Conservation (phyloP, 176 grass and related monocot genomes). For the Alopecurus myosuroides region DNA sequence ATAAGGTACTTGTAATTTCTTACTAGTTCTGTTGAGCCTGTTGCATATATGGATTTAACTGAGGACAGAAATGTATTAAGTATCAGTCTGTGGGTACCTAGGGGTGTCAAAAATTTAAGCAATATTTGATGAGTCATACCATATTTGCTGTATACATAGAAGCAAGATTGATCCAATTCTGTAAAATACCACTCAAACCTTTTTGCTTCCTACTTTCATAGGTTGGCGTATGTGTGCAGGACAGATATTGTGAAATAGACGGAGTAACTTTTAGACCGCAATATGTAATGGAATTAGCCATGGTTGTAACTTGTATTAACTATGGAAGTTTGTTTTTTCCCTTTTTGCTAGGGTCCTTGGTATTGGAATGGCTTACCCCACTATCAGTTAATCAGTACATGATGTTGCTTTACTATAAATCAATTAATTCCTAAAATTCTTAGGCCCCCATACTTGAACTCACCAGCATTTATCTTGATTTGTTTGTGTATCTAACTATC, state of each 20-base stretch:
- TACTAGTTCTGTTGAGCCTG: not conserved
- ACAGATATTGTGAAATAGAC: not conserved
- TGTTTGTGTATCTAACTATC: not conserved
- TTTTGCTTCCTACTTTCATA: not conserved
- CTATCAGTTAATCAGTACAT: not conserved
- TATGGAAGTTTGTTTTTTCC: not conserved
- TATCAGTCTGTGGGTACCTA: not conserved
- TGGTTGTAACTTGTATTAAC: slow-evolving; percentile 1
- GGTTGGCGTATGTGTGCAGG: not conserved
- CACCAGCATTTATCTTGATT: not conserved
- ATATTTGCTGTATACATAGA: not conserved
- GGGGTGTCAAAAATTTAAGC: not conserved
- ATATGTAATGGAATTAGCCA: slow-evolving; percentile 5
- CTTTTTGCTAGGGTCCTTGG: not conserved
- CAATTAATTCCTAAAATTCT: not conserved
- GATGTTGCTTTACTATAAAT: not conserved
- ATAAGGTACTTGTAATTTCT: slow-evolving; percentile 63
- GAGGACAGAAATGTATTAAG: not conserved
- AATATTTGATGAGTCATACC: not conserved
- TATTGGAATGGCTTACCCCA: not conserved
- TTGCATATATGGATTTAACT: slow-evolving; percentile 2
- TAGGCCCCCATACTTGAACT: not conserved
- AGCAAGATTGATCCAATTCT: not conserved
- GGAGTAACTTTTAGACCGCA: not conserved
- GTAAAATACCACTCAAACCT: not conserved